Evolutionary conservation across 176 grass and related monocot genomes (phyloP), one percentile per base, ranked within the genome.

Genomic region (Bonia amplexicaulis): DNA sequence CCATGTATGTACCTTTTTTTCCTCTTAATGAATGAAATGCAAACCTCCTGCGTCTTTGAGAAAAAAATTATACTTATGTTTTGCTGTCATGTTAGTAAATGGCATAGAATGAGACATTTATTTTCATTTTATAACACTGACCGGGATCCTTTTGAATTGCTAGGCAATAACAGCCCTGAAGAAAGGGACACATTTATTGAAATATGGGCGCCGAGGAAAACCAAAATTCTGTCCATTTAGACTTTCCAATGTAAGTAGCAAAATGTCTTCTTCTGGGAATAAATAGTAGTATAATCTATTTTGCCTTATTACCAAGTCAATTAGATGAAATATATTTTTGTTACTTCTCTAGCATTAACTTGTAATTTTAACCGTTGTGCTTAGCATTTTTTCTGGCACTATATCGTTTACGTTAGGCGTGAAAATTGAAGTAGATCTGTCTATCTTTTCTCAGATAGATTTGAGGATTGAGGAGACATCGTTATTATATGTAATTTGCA

Each of bases 171-270:
- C 84, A 79, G 57, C 86, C 65, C 69, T 95, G 49, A 95, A 95
- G 77, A 95, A 95, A 80, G 90, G 90, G 15, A 85, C 93, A 77
- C 81, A 95, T 71, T 73, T 95, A 33, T 82, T 95, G 77, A 95
- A 95, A 87, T 93, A 95, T 85, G 93, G 93, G 42, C 81, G 91
- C 26, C 76, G 84, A 87, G 90, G 93, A 83, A 95, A 93, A 74
- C 93, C 93, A 39, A 95, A 95, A 71, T 95, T 95, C 77, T 95
- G 93, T 72, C 90, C 88, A 14, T 95, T 91, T 84, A 92, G 76
- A 74, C 93, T 95, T 67, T 89, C 90, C 61, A 93, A 82, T 79
- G 90, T 93, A 93, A 79, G 90, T 83, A 39, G 48, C 11, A 73
- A 82, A 33, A 6, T 22, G 44, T 78, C 14, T 37, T 22, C 15